These are phyloP conservation scores for Rhizopogon vinicolor DNA, from an alignment of 768 basidiomycete species.

Conservation along the genomic window DNA sequence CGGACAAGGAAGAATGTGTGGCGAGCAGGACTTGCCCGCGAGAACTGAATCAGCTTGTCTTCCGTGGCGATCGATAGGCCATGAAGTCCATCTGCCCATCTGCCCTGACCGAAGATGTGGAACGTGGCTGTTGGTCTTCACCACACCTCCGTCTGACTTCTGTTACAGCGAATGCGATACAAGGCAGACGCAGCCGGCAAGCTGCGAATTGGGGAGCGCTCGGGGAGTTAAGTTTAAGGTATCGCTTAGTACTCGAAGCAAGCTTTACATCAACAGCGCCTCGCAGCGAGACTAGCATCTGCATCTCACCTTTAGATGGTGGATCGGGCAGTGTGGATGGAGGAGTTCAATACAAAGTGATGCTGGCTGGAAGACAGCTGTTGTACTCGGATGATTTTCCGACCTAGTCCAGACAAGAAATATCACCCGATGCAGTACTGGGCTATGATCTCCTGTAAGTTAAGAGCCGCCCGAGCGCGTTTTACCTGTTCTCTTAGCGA, in stretches of 20 bases:
- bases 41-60: too few species aligned
- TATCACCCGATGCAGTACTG: neutral
- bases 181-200: neutral
- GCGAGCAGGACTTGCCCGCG: too few species aligned
- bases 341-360: neutral
- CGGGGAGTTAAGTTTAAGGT: neutral
- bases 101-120: neutral
- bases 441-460: neutral
- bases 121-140: neutral
- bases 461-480: neutral
- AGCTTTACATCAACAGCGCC: neutral
- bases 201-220: neutral
- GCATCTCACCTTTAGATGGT: neutral
- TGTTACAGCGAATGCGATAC: neutral
- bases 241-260: neutral
- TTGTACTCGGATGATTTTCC: neutral
- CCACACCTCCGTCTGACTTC: neutral
- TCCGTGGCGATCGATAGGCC: neutral
- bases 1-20: too few species aligned
- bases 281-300: neutral
- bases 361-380: neutral
- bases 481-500: neutral
- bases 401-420: neutral
- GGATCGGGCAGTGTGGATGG: neutral
- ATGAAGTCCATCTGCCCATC: neutral